A percentile compares a stretch with the other conserved stretches of the same genome.
These are phyloP conservation scores for rapeseed (Brassica napus) DNA, from an alignment of 345 rosid species.

Conservation along the genomic window Da-Ae NC_063434.1:29116501-29117000, in stretches of 20 bases:
- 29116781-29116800: neutral
- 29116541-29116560: neutral
- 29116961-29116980: neutral
- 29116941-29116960: neutral
- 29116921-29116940: neutral
- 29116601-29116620: too few relatives aligned
- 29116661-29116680: neutral
- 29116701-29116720: neutral
- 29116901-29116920: neutral
- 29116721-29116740: neutral
- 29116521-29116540: constrained; percentile 21
- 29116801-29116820: too few relatives aligned
- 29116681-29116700: neutral
- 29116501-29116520: neutral
- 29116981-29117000: constrained; percentile 4
- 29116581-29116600: too few relatives aligned
- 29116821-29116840: neutral
- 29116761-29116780: neutral
- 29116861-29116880: neutral
- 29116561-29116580: neutral
- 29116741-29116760: neutral
- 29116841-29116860: neutral
- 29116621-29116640: too few relatives aligned
- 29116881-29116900: neutral
- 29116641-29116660: too few relatives aligned